phyloP scores from a whole-genome alignment of 2,329 filamentous ascomycete species.

The Amauroascus niger region DNA sequence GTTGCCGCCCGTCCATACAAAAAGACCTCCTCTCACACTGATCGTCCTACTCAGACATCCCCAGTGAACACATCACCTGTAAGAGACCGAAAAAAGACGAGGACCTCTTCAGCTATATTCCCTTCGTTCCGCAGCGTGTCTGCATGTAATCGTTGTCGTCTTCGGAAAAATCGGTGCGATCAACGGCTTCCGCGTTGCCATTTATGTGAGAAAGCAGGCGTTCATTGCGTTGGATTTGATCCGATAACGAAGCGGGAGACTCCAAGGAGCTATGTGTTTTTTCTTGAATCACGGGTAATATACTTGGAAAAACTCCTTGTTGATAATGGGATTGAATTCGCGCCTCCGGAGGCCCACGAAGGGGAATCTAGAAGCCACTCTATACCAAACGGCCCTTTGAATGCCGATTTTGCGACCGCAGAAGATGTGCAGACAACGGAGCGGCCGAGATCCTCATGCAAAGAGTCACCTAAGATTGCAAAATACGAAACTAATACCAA shows the following conservation, averaged over 20 bases:
- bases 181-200: conserved; percentile 84
- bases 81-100: conserved; percentile 16
- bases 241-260: conserved; percentile 95
- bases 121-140: conserved; percentile 72
- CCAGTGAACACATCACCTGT: conserved; percentile 3
- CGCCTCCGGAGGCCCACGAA: conserved; percentile 60
- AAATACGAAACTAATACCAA: background rate
- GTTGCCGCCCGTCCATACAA: background rate
- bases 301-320: conserved; percentile 70
- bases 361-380: conserved; percentile 25
- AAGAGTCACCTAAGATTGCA: background rate
- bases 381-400: conserved; percentile 13
- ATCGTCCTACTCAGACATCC: conserved; percentile 3
- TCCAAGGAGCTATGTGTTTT: conserved; percentile 85
- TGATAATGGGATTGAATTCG: conserved; percentile 60
- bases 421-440: background rate
- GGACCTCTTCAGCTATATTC: conserved; percentile 24
- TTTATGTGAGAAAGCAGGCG: conserved; percentile 83
- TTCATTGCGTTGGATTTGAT: conserved; percentile 89
- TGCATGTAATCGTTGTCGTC: conserved; percentile 83
- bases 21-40: conserved; percentile 1
- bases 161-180: conserved; percentile 91
- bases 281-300: conserved; percentile 75
- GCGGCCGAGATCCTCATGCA: background rate
- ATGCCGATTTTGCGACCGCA: background rate